Conservation (phyloP, 1,284 basidiomycete species). For the Singerocomus inundabilis region DNA sequence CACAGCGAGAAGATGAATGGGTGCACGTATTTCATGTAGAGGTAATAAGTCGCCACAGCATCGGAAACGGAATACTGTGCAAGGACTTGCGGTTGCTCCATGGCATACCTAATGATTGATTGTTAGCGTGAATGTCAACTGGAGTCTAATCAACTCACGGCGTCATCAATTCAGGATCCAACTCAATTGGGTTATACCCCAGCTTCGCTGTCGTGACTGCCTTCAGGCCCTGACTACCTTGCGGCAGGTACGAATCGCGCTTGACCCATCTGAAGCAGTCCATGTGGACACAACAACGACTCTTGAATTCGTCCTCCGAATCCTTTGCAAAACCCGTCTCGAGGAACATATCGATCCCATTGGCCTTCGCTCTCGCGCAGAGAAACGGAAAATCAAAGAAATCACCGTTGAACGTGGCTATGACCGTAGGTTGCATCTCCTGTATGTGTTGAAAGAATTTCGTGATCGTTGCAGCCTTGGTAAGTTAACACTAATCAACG, state of each 20-base stretch:
- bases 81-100: slow-evolving; percentile 93
- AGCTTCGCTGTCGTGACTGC: slow-evolving; percentile 97
- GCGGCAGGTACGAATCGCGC: slow-evolving; percentile 98
- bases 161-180: slow-evolving; percentile 99
- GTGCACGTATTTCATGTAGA: slow-evolving; percentile 99
- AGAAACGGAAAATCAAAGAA: slow-evolving; percentile 99
- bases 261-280: slow-evolving; percentile 99
- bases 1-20: slow-evolving; percentile 99
- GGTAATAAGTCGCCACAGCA: slow-evolving; percentile 98
- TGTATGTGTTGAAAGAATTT: slow-evolving; percentile 95
- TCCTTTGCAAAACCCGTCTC: slow-evolving; percentile 95
- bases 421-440: slow-evolving; percentile 92
- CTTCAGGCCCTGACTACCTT: slow-evolving; percentile 98
- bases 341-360: slow-evolving; percentile 95
- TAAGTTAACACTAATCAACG: not conserved
- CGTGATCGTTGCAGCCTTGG: slow-evolving; percentile 71
- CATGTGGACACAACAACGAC: slow-evolving; percentile 93
- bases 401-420: slow-evolving; percentile 99
- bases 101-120: slow-evolving; percentile 72
- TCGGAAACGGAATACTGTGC: slow-evolving; percentile 99
- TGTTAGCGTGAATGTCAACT: slow-evolving; percentile 1
- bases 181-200: slow-evolving; percentile 95
- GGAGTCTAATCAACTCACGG: slow-evolving; percentile 57
- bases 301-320: slow-evolving; percentile 95
- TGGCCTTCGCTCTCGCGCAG: slow-evolving; percentile 80